Evolutionary conservation across 108 stramenopile species (phyloP).

Genomic region (Skeletonema costatum): DNA sequence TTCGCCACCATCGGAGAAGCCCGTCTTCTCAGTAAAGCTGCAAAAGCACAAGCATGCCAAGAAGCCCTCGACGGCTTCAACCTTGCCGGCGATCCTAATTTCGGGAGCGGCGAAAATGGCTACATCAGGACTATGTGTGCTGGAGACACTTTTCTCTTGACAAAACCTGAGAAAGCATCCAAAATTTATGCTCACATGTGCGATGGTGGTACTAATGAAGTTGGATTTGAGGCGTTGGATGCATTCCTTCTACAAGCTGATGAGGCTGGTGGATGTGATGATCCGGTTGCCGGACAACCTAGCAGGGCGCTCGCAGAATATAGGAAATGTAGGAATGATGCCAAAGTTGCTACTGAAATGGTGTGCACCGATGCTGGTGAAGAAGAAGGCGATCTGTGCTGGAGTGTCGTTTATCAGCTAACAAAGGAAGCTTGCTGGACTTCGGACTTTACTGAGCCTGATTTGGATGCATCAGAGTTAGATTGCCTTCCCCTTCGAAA

Average conservation of each 20-base stretch:
- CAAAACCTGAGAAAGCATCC: neutral
- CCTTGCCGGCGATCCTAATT: neutral
- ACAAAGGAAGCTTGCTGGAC: neutral
- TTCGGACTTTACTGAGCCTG: neutral
- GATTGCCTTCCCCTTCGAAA: neutral
- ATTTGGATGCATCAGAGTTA: neutral
- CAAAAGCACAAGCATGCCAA: too few species aligned
- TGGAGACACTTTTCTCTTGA: neutral
- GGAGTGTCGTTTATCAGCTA: neutral
- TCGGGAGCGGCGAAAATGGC: neutral
- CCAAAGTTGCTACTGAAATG: neutral
- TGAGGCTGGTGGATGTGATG: neutral
- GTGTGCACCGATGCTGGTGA: neutral
- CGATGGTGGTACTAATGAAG: neutral
- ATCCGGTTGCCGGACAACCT: neutral
- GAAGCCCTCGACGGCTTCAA: too few species aligned
- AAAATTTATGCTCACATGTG: neutral
- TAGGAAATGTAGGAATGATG: neutral
- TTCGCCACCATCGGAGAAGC: too few species aligned
- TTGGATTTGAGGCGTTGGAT: neutral
- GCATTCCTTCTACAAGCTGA: neutral
- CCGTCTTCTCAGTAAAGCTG: too few species aligned
- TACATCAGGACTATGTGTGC: neutral
- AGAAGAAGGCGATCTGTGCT: neutral
- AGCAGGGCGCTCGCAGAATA: neutral